These are phyloP conservation scores for Pyrenophora teres DNA, from an alignment of 2,329 filamentous ascomycete genomes.

Conservation along the genomic window DNA sequence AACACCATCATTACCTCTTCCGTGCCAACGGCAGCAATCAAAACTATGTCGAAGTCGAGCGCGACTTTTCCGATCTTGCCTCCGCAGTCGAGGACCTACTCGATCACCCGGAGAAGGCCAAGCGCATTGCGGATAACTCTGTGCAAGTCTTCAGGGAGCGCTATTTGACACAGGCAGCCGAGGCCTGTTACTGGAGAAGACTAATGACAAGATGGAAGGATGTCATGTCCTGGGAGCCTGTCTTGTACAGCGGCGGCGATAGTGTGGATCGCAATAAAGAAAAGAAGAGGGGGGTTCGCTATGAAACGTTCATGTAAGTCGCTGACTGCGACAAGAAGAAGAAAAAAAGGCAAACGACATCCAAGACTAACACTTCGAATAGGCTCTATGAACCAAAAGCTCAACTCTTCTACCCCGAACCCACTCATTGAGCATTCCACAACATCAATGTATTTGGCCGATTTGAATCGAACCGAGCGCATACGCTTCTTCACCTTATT, in stretches of 20 bases:
- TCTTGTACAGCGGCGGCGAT: conserved; percentile 4
- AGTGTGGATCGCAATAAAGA: not conserved
- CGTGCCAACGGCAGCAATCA: conserved; percentile 18
- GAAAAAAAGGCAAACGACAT: too few relatives aligned
- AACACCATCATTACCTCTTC: conserved; percentile 20
- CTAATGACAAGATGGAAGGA: conserved; percentile 16
- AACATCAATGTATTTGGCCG: too few relatives aligned
- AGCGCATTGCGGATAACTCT: conserved; percentile 20
- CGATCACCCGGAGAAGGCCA: conserved; percentile 15
- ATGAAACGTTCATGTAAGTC: conserved; percentile 14
- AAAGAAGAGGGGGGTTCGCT: conserved; percentile 2
- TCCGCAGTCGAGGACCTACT: conserved; percentile 16
- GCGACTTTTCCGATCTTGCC: conserved; percentile 26
- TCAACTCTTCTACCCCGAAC: conserved; percentile 18
- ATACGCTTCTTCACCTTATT: too few relatives aligned
- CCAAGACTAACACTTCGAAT: not conserved
- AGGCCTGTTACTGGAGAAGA: conserved; percentile 26
- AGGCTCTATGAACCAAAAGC: conserved; percentile 21
- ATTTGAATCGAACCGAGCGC: too few relatives aligned
- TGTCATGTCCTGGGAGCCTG: conserved; percentile 20
- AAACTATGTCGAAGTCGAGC: conserved; percentile 27
- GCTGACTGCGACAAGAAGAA: conserved; percentile 24
- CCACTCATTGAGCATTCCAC: conserved; percentile 5
- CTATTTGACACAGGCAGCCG: conserved; percentile 21
- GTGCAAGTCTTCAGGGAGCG: conserved; percentile 20